Percentiles rank a stretch among this genome's conserved stretches.
These are phyloP conservation scores for Myriosclerotinia duriaeana DNA, from an alignment of 2,329 filamentous ascomycete genomes.

Conservation along the genomic window DNA sequence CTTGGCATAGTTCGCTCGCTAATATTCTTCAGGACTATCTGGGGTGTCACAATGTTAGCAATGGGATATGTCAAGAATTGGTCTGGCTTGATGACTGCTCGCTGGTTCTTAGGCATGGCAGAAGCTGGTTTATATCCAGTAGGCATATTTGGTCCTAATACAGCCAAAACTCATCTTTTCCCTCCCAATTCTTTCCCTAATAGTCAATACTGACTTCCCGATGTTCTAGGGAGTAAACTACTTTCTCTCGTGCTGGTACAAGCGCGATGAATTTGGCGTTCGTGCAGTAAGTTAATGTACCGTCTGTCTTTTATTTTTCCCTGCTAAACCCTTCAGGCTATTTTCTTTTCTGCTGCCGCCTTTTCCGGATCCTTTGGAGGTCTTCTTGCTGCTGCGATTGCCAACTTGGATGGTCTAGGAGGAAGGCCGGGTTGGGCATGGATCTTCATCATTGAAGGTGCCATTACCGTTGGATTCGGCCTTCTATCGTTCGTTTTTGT, in stretches of 20 bases:
- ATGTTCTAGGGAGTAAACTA: constrained; percentile 63
- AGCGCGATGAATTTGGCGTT: constrained; percentile 58
- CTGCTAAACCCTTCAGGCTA: constrained; percentile 53
- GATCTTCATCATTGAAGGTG: constrained; percentile 54
- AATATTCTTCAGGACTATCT: constrained; percentile 49
- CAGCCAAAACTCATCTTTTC: too few relatives aligned
- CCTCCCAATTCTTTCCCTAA: too few relatives aligned
- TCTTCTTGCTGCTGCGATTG: constrained; percentile 47
- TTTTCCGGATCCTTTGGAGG: constrained; percentile 52
- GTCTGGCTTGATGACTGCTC: constrained; percentile 38
- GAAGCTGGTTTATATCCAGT: constrained; percentile 70
- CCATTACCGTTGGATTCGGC: constrained; percentile 47
- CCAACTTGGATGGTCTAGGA: constrained; percentile 47
- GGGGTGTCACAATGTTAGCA: constrained; percentile 68
- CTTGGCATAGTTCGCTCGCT: not conserved
- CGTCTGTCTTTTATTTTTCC: constrained; percentile 49
- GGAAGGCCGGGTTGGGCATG: constrained; percentile 50
- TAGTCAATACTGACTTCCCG: too few relatives aligned
- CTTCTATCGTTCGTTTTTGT: constrained; percentile 29
- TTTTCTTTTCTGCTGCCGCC: constrained; percentile 57
- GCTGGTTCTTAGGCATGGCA: constrained; percentile 65
- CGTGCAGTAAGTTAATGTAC: constrained; percentile 47
- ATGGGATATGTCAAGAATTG: constrained; percentile 40
- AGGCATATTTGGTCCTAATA: too few relatives aligned
- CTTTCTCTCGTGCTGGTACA: constrained; percentile 77